Percentiles rank a stretch among this genome's conserved stretches.
These are phyloP conservation scores for Oryza nivara DNA, from an alignment of 176 grass and related monocot genomes.

Conservation along the genomic window DNA sequence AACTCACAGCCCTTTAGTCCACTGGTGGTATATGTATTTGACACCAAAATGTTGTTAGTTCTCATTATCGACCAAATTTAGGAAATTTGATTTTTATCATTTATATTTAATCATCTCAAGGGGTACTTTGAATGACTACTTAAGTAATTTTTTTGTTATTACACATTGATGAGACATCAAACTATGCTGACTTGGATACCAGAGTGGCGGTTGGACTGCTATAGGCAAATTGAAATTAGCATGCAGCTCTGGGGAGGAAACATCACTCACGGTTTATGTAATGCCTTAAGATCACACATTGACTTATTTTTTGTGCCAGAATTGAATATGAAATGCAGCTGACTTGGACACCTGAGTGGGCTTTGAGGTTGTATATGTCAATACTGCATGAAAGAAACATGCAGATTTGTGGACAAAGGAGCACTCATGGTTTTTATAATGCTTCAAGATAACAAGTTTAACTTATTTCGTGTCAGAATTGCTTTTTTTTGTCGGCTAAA, in stretches of 20 bases:
- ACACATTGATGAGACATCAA: neutral
- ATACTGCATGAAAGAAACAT: neutral
- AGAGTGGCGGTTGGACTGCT: neutral
- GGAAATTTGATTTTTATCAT: neutral
- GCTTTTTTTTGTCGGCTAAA: constrained; percentile 42
- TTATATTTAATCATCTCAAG: neutral
- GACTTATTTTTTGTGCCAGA: constrained; percentile 7
- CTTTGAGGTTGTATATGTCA: neutral
- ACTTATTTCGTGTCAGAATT: constrained; percentile 16
- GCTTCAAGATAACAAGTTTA: constrained; percentile 42
- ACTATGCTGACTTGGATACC: constrained; percentile 29
- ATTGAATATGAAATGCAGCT: neutral
- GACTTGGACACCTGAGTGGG: neutral
- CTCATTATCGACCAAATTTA: neutral
- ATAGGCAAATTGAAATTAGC: constrained; percentile 30
- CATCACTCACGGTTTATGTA: constrained; percentile 32
- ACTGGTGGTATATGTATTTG: neutral
- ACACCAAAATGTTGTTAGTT: neutral
- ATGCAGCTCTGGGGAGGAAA: constrained; percentile 29
- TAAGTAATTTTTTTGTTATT: neutral
- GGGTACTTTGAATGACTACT: constrained; percentile 20
- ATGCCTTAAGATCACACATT: constrained; percentile 39
- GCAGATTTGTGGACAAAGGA: neutral
- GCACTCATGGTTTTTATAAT: constrained; percentile 28
- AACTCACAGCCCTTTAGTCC: constrained; percentile 5